Conservation (phyloP, 2,329 filamentous ascomycete species). For the Cytospora piceae region DNA sequence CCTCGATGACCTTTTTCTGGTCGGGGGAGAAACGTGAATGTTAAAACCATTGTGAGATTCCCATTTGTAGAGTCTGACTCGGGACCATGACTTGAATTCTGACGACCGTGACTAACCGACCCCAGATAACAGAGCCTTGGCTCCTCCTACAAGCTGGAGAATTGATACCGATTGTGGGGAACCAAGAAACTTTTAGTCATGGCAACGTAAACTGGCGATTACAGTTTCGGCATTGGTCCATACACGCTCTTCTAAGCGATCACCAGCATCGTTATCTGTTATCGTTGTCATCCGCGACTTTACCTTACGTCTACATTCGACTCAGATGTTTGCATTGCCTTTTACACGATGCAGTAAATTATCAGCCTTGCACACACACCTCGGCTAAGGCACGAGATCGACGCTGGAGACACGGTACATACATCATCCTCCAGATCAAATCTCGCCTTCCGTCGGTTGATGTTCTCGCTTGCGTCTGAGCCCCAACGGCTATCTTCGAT, state of each 20-base stretch:
- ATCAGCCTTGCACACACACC: background rate
- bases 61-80: background rate
- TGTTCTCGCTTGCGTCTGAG: background rate
- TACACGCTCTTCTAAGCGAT: background rate
- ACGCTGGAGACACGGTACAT: background rate
- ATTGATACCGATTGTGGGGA: slow-evolving; percentile 15
- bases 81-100: background rate
- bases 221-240: background rate
- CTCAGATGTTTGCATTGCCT: background rate
- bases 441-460: slow-evolving; percentile 1
- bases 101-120: slow-evolving; percentile 19
- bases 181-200: slow-evolving; percentile 21
- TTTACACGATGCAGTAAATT: background rate
- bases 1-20: background rate
- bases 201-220: background rate
- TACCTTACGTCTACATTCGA: background rate
- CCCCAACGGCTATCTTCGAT: background rate
- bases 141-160: slow-evolving; percentile 2
- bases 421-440: background rate
- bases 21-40: slow-evolving; percentile 1
- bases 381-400: background rate
- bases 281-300: background rate
- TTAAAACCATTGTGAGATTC: background rate
- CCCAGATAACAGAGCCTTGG: slow-evolving; percentile 17
- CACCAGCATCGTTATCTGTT: background rate